Evolutionary conservation across 2,329 filamentous ascomycete species (phyloP), one percentile per base, ranked within the genome.

Genomic region (Monosporascus sp.): DNA sequence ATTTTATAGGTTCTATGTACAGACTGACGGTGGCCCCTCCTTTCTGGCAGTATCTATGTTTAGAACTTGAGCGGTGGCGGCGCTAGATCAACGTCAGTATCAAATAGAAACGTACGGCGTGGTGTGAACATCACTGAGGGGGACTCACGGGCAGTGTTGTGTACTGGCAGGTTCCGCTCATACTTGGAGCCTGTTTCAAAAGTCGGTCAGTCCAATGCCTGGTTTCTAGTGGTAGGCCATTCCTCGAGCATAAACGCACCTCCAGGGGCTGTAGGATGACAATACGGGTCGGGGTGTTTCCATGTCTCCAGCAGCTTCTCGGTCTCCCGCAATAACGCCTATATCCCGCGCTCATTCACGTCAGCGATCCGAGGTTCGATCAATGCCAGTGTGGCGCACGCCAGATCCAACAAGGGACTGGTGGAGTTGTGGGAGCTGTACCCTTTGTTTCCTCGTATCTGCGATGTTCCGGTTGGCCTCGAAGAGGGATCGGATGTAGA

Each of bases 251-350:
- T 50, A 52, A 36, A 67, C 82, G 60, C 77, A 94, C 93, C 94
- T 81, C 94, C 94, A 11, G 94, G 94, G 40, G 94, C 93, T 43
- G 91, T 96, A 16, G 94, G 94, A 60, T 87, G 84, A 63, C 83
- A 79, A 71, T 96, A 97, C 34, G 94, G 92, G 71, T 99, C 94
- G 3, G 94, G 94, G 69, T 99, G 94, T 76, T 97, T 97, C 93
- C 93, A 99, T 72, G 87, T 89, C 66, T 94, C 85, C 58, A 99
- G 77, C 55, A 97, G 71, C 63, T 87, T 87, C 73, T 97, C 92
- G 5, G 94, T 93, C 75, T 97, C 91, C 57, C 85, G 83, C 61
- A 97, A 81, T 54, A 99, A 74, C 49, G 84, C 85, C 94, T 99
- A 61, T 4, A 8, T 26, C 45, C 34, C 49, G 49, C 9, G 34